Evolutionary conservation across 805 yeast species (phyloP), one percentile per base, ranked within the genome.

Genomic region (Cyberlindnera meyerae): DNA sequence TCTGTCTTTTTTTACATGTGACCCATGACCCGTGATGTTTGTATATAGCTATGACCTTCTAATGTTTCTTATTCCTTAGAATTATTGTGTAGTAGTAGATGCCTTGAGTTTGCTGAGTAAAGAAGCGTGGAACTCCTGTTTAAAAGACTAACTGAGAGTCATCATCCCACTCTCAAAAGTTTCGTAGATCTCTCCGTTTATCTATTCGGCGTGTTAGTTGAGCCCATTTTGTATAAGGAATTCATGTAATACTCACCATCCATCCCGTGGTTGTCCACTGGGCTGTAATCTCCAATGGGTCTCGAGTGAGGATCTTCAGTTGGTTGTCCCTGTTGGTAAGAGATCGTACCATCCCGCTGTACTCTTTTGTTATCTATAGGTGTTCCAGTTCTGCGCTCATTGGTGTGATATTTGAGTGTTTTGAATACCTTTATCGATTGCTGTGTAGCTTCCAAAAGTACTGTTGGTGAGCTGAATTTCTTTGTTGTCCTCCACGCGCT

Each of bases 101-200:
- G n/a, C n/a, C n/a, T 20, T 9, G 9, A 48, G 33, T 18, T 30
- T 48, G 6, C 24, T 18, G 6, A 34, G 18, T 16, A 49, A 18
- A 4, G 20, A 27, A 1, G 16, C 6, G 27, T 49, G 51, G 30
- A 47, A 49, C 17, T 12, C 12, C 13, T 31, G 16, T 1, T 20
- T 14, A 17, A 47, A 49, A 11, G 17, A 11, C 9, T 25, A 18
- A 3, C 49, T 44, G 24, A 34, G 31, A 1, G 11, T 6, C 53
- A 49, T 47, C 42, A 47, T 30, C 13, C 59, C 45, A 8, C 54
- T 51, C 37, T 62, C 66, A 15, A 49, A 36, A 4, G 60, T 48
- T 28, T 60, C 62, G 39, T 39, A 60, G 2, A 20, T 8, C 13
- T 14, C 8, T 11, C 21, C 12, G 18, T 29, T 40, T 12, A 30